A percentile compares a stretch with the other conserved stretches of the same genome.
These are phyloP conservation scores for Candida pseudoglaebosa DNA, from an alignment of 805 yeast species.

Conservation along the genomic window DNA sequence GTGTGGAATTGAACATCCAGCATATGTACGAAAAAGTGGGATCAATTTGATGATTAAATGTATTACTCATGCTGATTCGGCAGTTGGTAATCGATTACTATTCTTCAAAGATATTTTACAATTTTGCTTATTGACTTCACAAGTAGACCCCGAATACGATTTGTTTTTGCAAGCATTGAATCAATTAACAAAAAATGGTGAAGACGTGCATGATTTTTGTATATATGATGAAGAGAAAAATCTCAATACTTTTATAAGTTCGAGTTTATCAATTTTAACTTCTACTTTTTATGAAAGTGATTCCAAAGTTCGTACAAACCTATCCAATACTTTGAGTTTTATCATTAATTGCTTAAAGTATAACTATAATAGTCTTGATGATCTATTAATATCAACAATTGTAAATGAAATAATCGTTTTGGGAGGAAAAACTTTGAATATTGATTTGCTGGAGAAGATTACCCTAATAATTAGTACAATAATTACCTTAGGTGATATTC, in stretches of 20 bases:
- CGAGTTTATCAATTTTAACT: conserved; percentile 10
- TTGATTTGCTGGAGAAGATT: conserved; percentile 31
- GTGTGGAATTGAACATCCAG: conserved; percentile 25
- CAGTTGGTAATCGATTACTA: conserved; percentile 43
- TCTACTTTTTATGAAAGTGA: conserved; percentile 3
- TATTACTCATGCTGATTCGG: conserved; percentile 48
- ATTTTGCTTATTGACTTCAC: conserved; percentile 31
- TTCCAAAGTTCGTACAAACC: conserved; percentile 8
- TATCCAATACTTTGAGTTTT: conserved; percentile 26
- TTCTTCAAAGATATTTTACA: conserved; percentile 58
- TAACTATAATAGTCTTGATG: conserved; percentile 45
- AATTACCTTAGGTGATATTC: conserved; percentile 45
- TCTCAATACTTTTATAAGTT: conserved; percentile 15
- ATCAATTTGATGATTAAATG: conserved; percentile 54
- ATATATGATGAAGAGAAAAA: conserved; percentile 34
- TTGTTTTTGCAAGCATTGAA: conserved; percentile 45
- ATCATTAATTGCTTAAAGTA: conserved; percentile 44
- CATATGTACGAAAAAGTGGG: conserved; percentile 36
- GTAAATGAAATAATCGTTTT: conserved; percentile 33
- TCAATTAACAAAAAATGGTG: conserved; percentile 49
- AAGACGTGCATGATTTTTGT: conserved; percentile 49
- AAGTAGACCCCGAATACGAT: conserved; percentile 48
- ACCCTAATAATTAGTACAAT: conserved; percentile 41
- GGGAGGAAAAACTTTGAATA: conserved; percentile 36
- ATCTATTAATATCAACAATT: conserved; percentile 25